Base-by-base conservation (phyloP, 495 filamentous ascomycete genomes). In the Neohortaea acidophila region DNA sequence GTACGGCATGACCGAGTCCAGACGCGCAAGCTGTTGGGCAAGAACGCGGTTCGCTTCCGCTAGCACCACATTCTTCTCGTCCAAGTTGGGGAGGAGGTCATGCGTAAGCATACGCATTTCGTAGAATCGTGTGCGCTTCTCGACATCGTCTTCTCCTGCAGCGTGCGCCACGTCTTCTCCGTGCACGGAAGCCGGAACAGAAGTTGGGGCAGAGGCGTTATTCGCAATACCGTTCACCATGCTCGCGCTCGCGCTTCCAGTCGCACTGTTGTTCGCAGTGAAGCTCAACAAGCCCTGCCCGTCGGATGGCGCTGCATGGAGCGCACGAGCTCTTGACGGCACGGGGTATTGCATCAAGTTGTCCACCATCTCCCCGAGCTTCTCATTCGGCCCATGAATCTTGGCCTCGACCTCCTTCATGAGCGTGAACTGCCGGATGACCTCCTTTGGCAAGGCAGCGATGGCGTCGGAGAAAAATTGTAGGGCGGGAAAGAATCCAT, bases 341-440 rank as follows among this genome's bases (percentile, higher is more conserved):
- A 45, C 27, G 13, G 37, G 31, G 15, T 66, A 40, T 72, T 69
- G 38, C 77, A 72, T 14, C 23, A 79, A 73, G 39, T 63, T 64
- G 25, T 75, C 66, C 44, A 92, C 69, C 41, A 86, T 63, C 49
- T 77, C 65, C 40, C 76, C 67, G 22, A 94, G 66, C 50, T 71
- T 61, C 44, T 78, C 72, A 58, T 84, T 78, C 2, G 79, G 75
- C 15, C 72, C 70, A 52, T 79, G 79, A 37, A 84, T 73, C 60
- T 99, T 99, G 34, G 89, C 87, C 63, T 99, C 91, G 22, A 94
- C 89, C 58, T 99, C 89, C 50, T 93, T 93, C 35, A 99, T 64
- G 30, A 94, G 69, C 4, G 85, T 89, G 53, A 92, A 93, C 57
- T 99, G 87, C 43, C 84, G 72, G 39, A 92, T 81, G 37, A 93